Evolutionary conservation across 148 eudicot species (phyloP).

Genomic region (Camellia granthamiana): DNA sequence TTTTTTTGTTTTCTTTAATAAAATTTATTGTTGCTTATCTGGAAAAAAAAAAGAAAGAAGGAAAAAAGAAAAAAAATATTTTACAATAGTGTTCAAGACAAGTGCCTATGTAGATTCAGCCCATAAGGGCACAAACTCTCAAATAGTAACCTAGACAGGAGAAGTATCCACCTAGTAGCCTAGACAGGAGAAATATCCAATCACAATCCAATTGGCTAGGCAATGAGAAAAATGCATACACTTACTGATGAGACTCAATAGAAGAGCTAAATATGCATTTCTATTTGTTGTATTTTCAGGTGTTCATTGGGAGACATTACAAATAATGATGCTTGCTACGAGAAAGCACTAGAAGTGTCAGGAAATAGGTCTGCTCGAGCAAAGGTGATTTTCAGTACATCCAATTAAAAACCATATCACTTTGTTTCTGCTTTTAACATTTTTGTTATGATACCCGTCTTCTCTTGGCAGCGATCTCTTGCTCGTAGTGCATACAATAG

Average conservation of each 20-base stretch:
- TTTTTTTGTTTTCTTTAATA: too few species aligned
- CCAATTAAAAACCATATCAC: background rate
- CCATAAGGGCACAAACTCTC: too few species aligned
- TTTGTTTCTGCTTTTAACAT: background rate
- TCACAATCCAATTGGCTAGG: too few species aligned
- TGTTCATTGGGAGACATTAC: constrained; percentile 94
- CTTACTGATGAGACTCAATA: background rate
- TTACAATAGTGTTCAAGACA: too few species aligned
- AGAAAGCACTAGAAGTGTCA: constrained; percentile 86
- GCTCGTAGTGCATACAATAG: constrained; percentile 88
- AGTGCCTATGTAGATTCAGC: too few species aligned
- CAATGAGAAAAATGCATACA: too few species aligned
- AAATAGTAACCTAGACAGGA: too few species aligned
- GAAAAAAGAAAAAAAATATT: too few species aligned
- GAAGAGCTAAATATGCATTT: background rate
- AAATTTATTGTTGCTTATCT: too few species aligned
- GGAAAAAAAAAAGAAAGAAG: too few species aligned
- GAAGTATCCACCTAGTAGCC: too few species aligned
- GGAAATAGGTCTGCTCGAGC: constrained; percentile 81
- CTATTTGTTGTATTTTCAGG: constrained; percentile 32
- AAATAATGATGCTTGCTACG: constrained; percentile 66
- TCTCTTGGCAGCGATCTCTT: constrained; percentile 63
- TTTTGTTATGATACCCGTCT: constrained; percentile 3
- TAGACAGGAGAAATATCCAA: too few species aligned
- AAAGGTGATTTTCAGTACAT: constrained; percentile 45